Evolutionary conservation across 208 protist species (phyloP).

Genomic region (Polymyxa betae): DNA sequence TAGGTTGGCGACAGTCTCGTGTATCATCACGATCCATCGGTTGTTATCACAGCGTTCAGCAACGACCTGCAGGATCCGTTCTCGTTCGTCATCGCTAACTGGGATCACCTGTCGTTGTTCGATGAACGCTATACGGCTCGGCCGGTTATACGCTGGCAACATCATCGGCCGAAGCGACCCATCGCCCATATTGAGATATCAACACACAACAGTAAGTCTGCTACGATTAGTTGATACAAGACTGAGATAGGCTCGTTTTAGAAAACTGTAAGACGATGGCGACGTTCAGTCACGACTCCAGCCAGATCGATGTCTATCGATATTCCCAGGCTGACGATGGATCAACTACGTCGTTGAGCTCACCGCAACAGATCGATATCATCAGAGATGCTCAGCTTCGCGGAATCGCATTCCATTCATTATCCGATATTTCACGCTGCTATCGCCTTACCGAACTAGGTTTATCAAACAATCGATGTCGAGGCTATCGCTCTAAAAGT

Average conservation of each 20-base stretch:
- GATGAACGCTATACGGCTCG: constrained; percentile 31
- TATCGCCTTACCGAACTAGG: background rate
- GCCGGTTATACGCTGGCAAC: background rate
- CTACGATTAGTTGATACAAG: background rate
- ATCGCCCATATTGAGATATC: background rate
- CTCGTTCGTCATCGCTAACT: background rate
- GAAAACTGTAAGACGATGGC: background rate
- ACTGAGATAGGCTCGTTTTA: background rate
- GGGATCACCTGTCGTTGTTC: background rate
- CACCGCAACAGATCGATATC: background rate
- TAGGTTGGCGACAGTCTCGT: background rate
- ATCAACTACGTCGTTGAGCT: background rate
- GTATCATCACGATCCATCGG: background rate
- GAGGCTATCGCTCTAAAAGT: background rate
- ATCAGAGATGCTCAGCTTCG: background rate
- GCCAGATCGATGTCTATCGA: background rate
- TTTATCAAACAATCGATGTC: background rate
- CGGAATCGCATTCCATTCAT: background rate
- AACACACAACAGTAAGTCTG: background rate
- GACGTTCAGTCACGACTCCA: background rate
- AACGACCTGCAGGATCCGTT: background rate
- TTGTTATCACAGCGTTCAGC: background rate
- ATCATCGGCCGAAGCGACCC: background rate
- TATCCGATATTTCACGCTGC: background rate
- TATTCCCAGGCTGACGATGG: background rate